These are phyloP conservation scores for Penicillium sp. DNA, from an alignment of 2,329 filamentous ascomycete genomes.

Conservation along the genomic window DNA sequence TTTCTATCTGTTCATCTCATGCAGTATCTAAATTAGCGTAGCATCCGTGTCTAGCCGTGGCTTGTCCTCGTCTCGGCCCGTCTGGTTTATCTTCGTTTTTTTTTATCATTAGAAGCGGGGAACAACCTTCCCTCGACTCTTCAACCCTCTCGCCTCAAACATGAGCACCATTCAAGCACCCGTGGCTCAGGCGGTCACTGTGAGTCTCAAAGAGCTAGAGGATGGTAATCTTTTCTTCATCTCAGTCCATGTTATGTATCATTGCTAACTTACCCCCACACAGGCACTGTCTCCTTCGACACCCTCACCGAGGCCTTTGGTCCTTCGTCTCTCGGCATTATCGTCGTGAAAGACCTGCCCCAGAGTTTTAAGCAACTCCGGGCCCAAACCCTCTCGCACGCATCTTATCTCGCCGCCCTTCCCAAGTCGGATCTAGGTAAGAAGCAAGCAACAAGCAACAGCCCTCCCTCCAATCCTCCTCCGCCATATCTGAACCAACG, in stretches of 20 bases:
- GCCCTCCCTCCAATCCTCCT: not conserved
- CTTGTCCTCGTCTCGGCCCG: slow-evolving; percentile 18
- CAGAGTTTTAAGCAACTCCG: slow-evolving; percentile 71
- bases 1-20: not conserved
- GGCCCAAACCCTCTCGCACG: slow-evolving; percentile 76
- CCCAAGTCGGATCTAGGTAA: slow-evolving; percentile 71
- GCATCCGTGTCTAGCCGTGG: slow-evolving; percentile 26
- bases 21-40: slow-evolving; percentile 8
- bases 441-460: slow-evolving; percentile 16
- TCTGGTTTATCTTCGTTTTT: not conserved
- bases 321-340: slow-evolving; percentile 84
- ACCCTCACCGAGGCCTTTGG: slow-evolving; percentile 73
- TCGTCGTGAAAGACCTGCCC: slow-evolving; percentile 87
- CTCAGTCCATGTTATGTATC: not conserved
- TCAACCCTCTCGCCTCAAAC: not conserved
- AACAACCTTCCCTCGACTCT: slow-evolving; percentile 14
- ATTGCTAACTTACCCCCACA: slow-evolving; percentile 7
- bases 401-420: slow-evolving; percentile 85
- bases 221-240: slow-evolving; percentile 45
- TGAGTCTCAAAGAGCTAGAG: slow-evolving; percentile 53
- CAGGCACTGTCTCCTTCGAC: slow-evolving; percentile 48
- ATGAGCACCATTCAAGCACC: slow-evolving; percentile 28
- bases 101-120: slow-evolving; percentile 20
- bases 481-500: not conserved
- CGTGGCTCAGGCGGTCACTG: slow-evolving; percentile 49